Base-by-base conservation (phyloP, 2,329 filamentous ascomycete genomes). In the Fusarium xyrophilum region DNA sequence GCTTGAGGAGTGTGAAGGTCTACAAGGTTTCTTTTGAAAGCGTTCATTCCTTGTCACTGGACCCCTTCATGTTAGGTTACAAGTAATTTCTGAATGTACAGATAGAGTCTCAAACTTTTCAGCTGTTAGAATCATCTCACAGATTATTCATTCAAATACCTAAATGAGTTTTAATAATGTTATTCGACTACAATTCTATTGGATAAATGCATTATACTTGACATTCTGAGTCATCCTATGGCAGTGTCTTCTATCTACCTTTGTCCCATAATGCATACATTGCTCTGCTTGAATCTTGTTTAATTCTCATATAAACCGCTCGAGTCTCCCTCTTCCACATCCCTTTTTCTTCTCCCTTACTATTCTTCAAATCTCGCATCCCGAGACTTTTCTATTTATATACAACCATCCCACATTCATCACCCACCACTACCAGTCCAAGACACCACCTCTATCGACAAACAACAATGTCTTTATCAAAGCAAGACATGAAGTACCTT, bases 291-390 rank as follows among this genome's bases (percentile, higher is more conserved):
- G 14, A 7, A 7, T 5, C 3, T 13, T 30, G 32, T 35, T 9
- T 11, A 1, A n/a, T 15, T 15, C 7, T 10, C 15, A n/a, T 50
- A 25, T 50, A 50, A 36, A 5, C 3, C 46, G 5, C 30, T 8
- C 0, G 2, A 6, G 1, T 6, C 6, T 13, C 21, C 3, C 2
- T 6, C 5, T 25, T 15, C 1, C 7, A 1, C 17, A 6, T n/a
- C 1, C 1, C 3, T 11, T 12, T 2, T 11, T 14, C 30, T 8
- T 15, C 4, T 6, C 2, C 12, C 12, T 27, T 5, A 50, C 7
- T 8, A 36, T 35, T 27, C 32, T 36, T 12, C 8, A 15, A 50
- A n/a, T n/a, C 15, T 14, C 23, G 8, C 30, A n/a, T 6, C 23
- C 17, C 9, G 4, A 19, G 19, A 9, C 14, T 9, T 15, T 36